Evolutionary conservation across 306 rosid genomes (phyloP).

Genomic region (Cyclanthera cordifolia): DNA sequence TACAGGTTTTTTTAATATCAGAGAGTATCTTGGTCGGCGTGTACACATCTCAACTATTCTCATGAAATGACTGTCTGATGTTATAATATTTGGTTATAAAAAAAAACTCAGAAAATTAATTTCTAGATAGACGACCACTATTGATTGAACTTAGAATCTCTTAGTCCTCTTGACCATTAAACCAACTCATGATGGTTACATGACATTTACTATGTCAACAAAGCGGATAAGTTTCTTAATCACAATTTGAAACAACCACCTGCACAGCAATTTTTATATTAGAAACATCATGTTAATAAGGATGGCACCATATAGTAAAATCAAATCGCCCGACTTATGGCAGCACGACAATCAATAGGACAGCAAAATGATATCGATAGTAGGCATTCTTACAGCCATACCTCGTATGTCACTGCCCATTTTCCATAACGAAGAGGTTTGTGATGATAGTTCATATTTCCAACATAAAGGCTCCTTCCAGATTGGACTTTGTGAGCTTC

Average conservation of each 20-base stretch:
- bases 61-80: too few relatives aligned
- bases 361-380: background rate
- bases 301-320: background rate
- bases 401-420: slow-evolving; percentile 99
- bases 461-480: slow-evolving; percentile 62
- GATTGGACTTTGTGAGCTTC: slow-evolving; percentile 40
- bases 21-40: too few relatives aligned
- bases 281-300: background rate
- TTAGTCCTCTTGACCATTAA: too few relatives aligned
- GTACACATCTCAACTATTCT: too few relatives aligned
- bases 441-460: slow-evolving; percentile 81
- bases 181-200: too few relatives aligned
- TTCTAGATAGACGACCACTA: too few relatives aligned
- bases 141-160: too few relatives aligned
- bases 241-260: background rate
- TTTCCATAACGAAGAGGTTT: slow-evolving; percentile 83
- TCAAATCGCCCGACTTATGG: background rate
- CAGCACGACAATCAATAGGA: background rate
- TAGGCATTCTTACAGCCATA: slow-evolving; percentile 14
- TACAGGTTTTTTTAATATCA: too few relatives aligned
- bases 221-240: background rate
- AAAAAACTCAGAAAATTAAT: too few relatives aligned
- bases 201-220: background rate
- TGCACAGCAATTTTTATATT: background rate
- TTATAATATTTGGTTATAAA: too few relatives aligned